phyloP scores from a whole-genome alignment of 192 early-diverging fungal species.

The Coemansia sp. region DNA sequence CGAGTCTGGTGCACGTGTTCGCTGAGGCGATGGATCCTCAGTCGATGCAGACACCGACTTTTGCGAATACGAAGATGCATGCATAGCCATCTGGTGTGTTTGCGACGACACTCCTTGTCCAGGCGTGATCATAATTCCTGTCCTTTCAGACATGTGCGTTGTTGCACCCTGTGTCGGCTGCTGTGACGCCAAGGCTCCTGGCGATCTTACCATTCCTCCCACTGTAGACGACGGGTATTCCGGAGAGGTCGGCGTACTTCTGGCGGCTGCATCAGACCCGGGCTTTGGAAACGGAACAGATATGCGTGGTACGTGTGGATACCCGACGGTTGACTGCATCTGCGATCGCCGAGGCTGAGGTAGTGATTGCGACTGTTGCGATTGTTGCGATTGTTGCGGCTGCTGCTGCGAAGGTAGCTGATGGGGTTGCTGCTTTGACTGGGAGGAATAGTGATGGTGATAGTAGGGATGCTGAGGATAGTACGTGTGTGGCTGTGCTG shows the following conservation, averaged over 20 bases:
- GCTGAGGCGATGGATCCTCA: constrained; percentile 27
- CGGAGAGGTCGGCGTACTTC: not conserved
- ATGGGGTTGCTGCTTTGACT: constrained; percentile 4
- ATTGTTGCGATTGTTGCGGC: not conserved
- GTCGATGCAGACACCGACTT: constrained; percentile 21
- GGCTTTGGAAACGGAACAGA: constrained; percentile 22
- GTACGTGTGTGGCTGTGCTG: not conserved
- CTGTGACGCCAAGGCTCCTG: not conserved
- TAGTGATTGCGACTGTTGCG: constrained; percentile 8
- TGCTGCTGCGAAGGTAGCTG: constrained; percentile 7
- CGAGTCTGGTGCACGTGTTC: constrained; percentile 7
- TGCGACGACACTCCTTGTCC: not conserved
- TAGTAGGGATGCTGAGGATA: constrained; percentile 14
- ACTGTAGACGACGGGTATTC: not conserved
- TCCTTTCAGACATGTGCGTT: not conserved
- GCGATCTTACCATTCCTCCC: not conserved
- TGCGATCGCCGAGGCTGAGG: constrained; percentile 1
- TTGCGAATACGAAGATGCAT: constrained; percentile 1
- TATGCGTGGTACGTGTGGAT: constrained; percentile 6
- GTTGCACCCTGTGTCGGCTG: not conserved
- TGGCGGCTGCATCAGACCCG: constrained; percentile 2
- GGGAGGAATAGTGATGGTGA: constrained; percentile 14
- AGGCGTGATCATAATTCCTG: not conserved
- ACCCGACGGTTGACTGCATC: not conserved
- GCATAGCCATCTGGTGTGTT: not conserved